Percentiles rank a stretch among this genome's conserved stretches.
Conservation (phyloP, 345 rosid genomes). For the Acer campestre region DNA sequence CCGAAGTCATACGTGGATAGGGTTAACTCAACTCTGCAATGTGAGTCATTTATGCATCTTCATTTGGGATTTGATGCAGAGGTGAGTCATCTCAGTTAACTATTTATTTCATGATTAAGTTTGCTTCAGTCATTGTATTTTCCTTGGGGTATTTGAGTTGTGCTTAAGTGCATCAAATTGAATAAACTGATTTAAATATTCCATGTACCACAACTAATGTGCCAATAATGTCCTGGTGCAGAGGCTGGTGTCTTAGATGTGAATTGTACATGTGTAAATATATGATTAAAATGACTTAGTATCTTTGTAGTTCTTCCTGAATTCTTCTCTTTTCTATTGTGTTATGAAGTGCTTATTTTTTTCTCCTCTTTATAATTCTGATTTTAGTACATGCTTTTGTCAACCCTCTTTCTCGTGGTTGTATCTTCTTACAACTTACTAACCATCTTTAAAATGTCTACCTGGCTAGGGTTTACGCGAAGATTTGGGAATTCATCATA, state of each 20-base stretch:
- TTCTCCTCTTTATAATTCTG: neutral
- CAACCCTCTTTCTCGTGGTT: neutral
- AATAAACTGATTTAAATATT: neutral
- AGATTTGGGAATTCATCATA: conserved; percentile 91
- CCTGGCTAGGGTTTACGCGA: conserved; percentile 56
- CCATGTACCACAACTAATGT: neutral
- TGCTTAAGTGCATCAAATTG: neutral
- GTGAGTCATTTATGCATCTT: conserved; percentile 99
- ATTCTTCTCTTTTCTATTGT: too few species aligned
- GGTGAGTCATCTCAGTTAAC: conserved; percentile 35
- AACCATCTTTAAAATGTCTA: conserved; percentile 5
- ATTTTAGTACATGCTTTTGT: neutral
- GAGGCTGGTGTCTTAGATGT: neutral
- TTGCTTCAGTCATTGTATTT: neutral
- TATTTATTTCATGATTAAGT: neutral
- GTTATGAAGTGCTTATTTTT: neutral
- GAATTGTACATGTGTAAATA: neutral
- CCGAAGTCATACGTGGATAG: conserved; percentile 58
- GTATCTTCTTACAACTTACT: neutral
- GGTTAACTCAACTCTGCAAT: conserved; percentile 59
- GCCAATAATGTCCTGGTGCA: neutral
- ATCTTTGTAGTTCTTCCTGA: too few species aligned
- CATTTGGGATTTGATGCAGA: conserved; percentile 88
- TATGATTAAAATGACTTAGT: neutral
- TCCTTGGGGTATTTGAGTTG: neutral